phyloP scores from a whole-genome alignment of 1,139 yeast species.

The Scheffersomyces lignicola region DNA sequence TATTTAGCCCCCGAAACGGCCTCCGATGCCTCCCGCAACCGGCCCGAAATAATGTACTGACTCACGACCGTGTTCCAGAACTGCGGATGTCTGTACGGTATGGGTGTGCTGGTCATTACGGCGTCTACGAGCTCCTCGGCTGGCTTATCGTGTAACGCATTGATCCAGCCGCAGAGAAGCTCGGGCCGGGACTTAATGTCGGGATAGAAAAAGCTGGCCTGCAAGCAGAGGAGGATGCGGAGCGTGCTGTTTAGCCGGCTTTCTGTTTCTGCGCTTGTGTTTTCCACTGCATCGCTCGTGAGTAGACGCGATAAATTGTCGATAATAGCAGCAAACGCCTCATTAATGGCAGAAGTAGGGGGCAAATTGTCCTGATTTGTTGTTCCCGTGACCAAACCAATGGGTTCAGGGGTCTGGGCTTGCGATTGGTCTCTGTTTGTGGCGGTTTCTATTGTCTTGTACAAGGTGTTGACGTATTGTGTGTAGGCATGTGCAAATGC shows the following conservation, averaged over 20 bases:
- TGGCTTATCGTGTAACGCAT: slow-evolving; percentile 64
- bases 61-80: slow-evolving; percentile 66
- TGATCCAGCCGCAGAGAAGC: slow-evolving; percentile 59
- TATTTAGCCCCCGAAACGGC: slow-evolving; percentile 45
- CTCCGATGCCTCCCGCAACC: slow-evolving; percentile 54
- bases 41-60: slow-evolving; percentile 62
- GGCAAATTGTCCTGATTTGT: slow-evolving; percentile 17
- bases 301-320: slow-evolving; percentile 23
- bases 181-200: slow-evolving; percentile 46
- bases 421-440: slow-evolving; percentile 18
- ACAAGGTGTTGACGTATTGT: slow-evolving; percentile 32
- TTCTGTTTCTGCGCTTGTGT: slow-evolving; percentile 17
- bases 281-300: slow-evolving; percentile 16
- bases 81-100: slow-evolving; percentile 53
- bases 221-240: slow-evolving; percentile 57
- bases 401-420: slow-evolving; percentile 26
- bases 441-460: slow-evolving; percentile 34
- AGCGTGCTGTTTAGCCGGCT: slow-evolving; percentile 22
- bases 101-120: slow-evolving; percentile 42
- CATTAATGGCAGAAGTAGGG: slow-evolving; percentile 22
- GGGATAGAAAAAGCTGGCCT: slow-evolving; percentile 50
- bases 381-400: slow-evolving; percentile 34
- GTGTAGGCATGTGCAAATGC: slow-evolving; percentile 23
- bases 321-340: slow-evolving; percentile 26
- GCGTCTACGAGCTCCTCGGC: slow-evolving; percentile 46